Base-by-base conservation (phyloP, 2,329 filamentous ascomycete species). In the Hypoxylon sp. region DNA sequence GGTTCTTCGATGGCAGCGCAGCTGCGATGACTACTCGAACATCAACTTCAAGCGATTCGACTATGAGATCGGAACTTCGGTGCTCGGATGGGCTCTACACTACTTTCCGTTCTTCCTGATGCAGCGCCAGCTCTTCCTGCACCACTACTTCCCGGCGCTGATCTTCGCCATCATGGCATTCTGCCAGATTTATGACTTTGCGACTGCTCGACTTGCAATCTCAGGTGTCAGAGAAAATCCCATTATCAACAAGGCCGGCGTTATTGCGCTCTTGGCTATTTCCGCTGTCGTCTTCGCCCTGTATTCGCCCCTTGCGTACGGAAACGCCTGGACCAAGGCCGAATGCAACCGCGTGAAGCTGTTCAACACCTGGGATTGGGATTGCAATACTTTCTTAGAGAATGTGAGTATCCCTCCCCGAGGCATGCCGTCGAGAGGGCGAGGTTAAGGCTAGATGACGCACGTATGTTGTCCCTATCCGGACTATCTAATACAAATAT, bases 71-170 rank as follows among this genome's bases (percentile, higher is more conserved):
- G 96, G 96, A 66, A 93, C 89, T 55, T 93, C 89, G 16, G 91
- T 97, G 30, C 87, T 99, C 7, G 96, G 92, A 71, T 99, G 96
- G 96, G 93, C 92, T 49, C 91, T 99, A 79, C 96, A 99, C 81
- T 99, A 97, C 83, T 98, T 99, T 84, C 96, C 96, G 9, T 99
- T 99, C 83, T 99, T 89, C 83, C 87, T 99, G 61, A 98, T 99
- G 96, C 89, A 96, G 77, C 93, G 96, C 73, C 96, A 99, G 81
- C 89, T 99, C 33, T 99, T 99, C 86, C 84, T 99, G 67, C 96
- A 99, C 80, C 96, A 99, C 82, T 99, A 99, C 80, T 96, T 99
- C 80, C 96, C 96, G 0, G 96, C 96, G 1, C 87, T 99, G 12
- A 97, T 97, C 82, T 99, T 99, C 77, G 93, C 92, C 67, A 89